A percentile compares a stretch with the other conserved stretches of the same genome.
These are phyloP conservation scores for Boletus rubescentipes DNA, from an alignment of 768 basidiomycete species.

Conservation along the genomic window DNA sequence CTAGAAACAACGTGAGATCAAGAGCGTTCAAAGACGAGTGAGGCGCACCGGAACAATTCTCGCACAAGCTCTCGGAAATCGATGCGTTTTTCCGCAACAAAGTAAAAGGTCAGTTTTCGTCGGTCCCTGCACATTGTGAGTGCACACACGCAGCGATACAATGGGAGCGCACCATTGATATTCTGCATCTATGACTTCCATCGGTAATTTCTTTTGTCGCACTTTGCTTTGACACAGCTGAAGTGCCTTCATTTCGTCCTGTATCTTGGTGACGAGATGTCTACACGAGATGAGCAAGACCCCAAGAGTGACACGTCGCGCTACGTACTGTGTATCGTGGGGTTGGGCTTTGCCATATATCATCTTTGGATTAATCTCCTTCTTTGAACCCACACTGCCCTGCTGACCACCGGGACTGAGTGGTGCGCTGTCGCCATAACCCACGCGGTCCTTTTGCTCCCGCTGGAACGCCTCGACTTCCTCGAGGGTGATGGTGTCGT, in stretches of 20 bases:
- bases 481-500: conserved; percentile 84
- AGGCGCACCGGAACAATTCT: conserved; percentile 78
- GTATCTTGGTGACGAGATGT: conserved; percentile 74
- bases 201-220: conserved; percentile 89
- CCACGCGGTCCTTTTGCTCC: conserved; percentile 62
- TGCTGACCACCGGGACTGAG: conserved; percentile 48
- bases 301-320: not conserved
- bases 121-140: conserved; percentile 67
- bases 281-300: conserved; percentile 37
- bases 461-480: conserved; percentile 92
- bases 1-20: conserved; percentile 35
- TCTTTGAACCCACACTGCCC: conserved; percentile 47
- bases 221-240: conserved; percentile 92
- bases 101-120: conserved; percentile 97
- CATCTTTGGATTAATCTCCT: conserved; percentile 96
- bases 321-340: conserved; percentile 74
- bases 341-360: conserved; percentile 86
- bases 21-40: conserved; percentile 4
- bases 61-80: conserved; percentile 96
- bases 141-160: not conserved
- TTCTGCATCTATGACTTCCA: conserved; percentile 98
- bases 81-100: conserved; percentile 92
- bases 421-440: conserved; percentile 42
- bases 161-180: conserved; percentile 81
- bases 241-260: conserved; percentile 91